phyloP scores from a whole-genome alignment of 768 basidiomycete genomes.

The Cyclocybe cylindracea region DNA sequence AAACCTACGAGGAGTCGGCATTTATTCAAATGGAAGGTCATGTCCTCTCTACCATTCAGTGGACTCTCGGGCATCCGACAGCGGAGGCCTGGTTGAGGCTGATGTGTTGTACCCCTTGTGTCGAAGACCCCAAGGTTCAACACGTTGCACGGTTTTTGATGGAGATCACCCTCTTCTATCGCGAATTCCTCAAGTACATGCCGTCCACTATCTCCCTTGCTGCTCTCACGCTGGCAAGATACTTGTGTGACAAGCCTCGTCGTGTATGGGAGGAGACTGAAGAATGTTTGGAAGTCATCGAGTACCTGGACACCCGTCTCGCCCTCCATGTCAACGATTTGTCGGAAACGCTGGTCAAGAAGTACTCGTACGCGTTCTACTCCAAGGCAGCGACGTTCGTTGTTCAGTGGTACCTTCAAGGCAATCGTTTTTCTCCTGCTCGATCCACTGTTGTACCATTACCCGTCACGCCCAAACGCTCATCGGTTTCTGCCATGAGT shows the following conservation, averaged over 20 bases:
- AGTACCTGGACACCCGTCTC: slow-evolving; percentile 83
- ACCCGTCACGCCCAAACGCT: slow-evolving; percentile 69
- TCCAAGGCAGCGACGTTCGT: slow-evolving; percentile 94
- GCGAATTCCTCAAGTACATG: slow-evolving; percentile 86
- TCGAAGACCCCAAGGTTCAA: slow-evolving; percentile 89
- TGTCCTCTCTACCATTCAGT: slow-evolving; percentile 93
- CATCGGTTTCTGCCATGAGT: slow-evolving; percentile 55
- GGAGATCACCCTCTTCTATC: slow-evolving; percentile 98
- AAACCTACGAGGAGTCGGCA: slow-evolving; percentile 95
- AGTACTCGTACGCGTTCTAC: slow-evolving; percentile 97
- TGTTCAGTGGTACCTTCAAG: slow-evolving; percentile 91
- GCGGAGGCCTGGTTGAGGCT: slow-evolving; percentile 96
- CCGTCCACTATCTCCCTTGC: slow-evolving; percentile 91
- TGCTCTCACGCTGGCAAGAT: slow-evolving; percentile 85
- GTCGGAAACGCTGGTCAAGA: slow-evolving; percentile 95
- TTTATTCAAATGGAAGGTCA: slow-evolving; percentile 99
- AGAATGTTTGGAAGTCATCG: slow-evolving; percentile 81
- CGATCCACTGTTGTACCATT: slow-evolving; percentile 36
- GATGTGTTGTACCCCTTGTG: slow-evolving; percentile 69
- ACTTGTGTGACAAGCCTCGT: slow-evolving; percentile 80
- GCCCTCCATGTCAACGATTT: slow-evolving; percentile 88
- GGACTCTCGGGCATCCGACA: slow-evolving; percentile 96
- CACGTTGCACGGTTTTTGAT: slow-evolving; percentile 97
- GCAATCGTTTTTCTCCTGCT: slow-evolving; percentile 68
- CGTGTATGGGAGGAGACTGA: slow-evolving; percentile 83